A percentile compares a stretch with the other conserved stretches of the same genome.
These are phyloP conservation scores for Telfairia occidentalis DNA, from an alignment of 331 rosid species.

Conservation along the genomic window DNA sequence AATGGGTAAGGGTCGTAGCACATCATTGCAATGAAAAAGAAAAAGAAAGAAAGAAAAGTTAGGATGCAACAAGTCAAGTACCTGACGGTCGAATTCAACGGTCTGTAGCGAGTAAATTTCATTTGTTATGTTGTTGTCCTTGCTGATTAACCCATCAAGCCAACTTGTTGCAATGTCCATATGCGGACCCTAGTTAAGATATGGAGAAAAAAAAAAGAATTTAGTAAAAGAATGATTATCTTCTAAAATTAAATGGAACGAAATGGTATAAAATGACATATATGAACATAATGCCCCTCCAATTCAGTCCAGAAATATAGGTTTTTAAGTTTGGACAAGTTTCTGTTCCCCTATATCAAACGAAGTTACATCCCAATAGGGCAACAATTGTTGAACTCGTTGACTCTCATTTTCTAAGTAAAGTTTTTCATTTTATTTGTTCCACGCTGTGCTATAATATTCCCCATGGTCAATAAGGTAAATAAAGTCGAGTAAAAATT, in stretches of 20 bases:
- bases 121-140: conserved; percentile 54
- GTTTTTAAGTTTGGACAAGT: neutral
- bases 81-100: conserved; percentile 93
- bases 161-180: conserved; percentile 42
- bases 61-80: conserved; percentile 7
- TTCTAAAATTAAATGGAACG: neutral
- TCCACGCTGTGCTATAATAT: neutral
- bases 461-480: neutral
- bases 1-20: neutral
- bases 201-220: conserved; percentile 1
- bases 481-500: neutral
- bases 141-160: conserved; percentile 64
- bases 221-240: neutral
- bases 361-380: neutral
- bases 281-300: neutral
- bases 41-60: too few species aligned
- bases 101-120: conserved; percentile 68
- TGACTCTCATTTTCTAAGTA: neutral
- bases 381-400: neutral
- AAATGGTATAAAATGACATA: neutral
- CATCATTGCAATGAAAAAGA: neutral
- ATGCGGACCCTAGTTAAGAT: conserved; percentile 37
- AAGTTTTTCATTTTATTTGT: neutral
- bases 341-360: neutral
- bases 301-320: neutral